A percentile compares a stretch with the other conserved stretches of the same genome.
phyloP scores from a whole-genome alignment of 352 stramenopile species.

The Pythium brachiatum region DNA sequence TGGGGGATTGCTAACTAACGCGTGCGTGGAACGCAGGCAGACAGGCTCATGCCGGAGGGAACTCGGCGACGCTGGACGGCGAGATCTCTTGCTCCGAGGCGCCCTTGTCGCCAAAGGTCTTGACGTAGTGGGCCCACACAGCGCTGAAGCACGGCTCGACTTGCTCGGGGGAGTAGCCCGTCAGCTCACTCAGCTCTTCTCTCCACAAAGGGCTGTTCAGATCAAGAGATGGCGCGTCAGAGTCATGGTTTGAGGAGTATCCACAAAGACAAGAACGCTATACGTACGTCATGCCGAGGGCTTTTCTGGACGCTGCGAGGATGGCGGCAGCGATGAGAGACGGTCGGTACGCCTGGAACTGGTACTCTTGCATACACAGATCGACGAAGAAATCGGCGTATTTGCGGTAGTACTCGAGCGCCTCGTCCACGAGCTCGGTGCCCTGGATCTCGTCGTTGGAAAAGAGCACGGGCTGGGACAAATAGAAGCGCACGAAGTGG shows the following conservation, averaged over 20 bases:
- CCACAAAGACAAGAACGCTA: not conserved
- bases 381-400: constrained; percentile 87
- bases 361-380: constrained; percentile 83
- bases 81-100: constrained; percentile 60
- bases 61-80: constrained; percentile 59
- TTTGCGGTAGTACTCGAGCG: constrained; percentile 76
- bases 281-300: constrained; percentile 64
- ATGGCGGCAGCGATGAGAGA: constrained; percentile 78
- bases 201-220: constrained; percentile 62
- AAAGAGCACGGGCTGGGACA: constrained; percentile 77
- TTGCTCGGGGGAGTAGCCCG: constrained; percentile 76
- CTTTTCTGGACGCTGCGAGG: constrained; percentile 72
- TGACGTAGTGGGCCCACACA: constrained; percentile 82
- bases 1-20: constrained; percentile 12
- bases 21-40: constrained; percentile 3
- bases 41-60: constrained; percentile 20
- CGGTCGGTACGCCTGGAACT: constrained; percentile 78
- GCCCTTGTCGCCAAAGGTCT: constrained; percentile 68
- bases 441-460: constrained; percentile 74
- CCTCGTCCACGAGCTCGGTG: constrained; percentile 69
- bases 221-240: not conserved
- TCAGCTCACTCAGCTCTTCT: constrained; percentile 76
- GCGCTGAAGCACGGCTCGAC: constrained; percentile 81
- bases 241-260: not conserved
- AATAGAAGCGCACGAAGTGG: constrained; percentile 81